Evolutionary conservation across 768 basidiomycete genomes (phyloP).

Genomic region (Boletus coccyginus): DNA sequence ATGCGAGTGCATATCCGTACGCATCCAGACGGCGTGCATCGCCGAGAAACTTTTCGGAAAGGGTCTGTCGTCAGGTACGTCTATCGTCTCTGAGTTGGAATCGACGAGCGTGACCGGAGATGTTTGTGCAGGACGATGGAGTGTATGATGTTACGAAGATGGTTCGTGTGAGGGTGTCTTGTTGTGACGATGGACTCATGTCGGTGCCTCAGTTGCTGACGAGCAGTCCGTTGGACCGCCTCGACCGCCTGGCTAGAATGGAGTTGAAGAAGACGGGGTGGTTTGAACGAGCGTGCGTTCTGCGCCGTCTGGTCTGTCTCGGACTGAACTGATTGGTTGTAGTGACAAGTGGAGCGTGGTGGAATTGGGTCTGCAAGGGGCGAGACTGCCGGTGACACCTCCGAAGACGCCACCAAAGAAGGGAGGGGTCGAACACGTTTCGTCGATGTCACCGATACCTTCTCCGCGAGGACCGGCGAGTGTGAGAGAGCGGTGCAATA

Average conservation of each 20-base stretch:
- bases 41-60: slow-evolving; percentile 2
- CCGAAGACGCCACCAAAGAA: slow-evolving; percentile 7
- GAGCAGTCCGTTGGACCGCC: slow-evolving; percentile 29
- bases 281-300: slow-evolving; percentile 28
- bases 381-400: slow-evolving; percentile 3
- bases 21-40: background rate
- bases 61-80: slow-evolving; percentile 15
- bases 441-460: background rate
- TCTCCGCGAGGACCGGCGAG: background rate
- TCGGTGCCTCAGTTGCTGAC: slow-evolving; percentile 15
- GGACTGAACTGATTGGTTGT: background rate
- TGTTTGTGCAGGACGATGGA: slow-evolving; percentile 9
- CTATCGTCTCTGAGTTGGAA: background rate
- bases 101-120: slow-evolving; percentile 7
- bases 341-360: slow-evolving; percentile 31
- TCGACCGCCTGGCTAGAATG: slow-evolving; percentile 26
- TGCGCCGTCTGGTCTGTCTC: rapidly evolving
- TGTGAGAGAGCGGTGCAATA: background rate
- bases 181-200: slow-evolving; percentile 5
- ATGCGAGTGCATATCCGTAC: slow-evolving; percentile 14
- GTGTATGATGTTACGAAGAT: slow-evolving; percentile 24
- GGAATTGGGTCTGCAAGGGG: slow-evolving; percentile 20
- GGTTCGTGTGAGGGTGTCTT: slow-evolving; percentile 14
- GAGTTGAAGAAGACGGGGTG: slow-evolving; percentile 32
- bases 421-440: background rate